phyloP scores from a whole-genome alignment of 306 rosid species.

The Acmispon strigosus region DNA sequence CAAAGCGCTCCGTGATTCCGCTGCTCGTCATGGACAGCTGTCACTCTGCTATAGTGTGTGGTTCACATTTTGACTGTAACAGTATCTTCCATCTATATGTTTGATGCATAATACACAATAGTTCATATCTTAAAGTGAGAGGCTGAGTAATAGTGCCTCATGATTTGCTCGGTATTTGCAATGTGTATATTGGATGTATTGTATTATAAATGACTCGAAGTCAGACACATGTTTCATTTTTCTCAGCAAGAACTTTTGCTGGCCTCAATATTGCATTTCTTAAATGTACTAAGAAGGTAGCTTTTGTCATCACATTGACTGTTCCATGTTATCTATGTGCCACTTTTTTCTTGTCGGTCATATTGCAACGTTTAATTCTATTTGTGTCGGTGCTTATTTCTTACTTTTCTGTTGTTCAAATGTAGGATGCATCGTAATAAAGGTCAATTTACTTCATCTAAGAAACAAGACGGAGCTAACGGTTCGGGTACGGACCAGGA shows the following conservation, averaged over 20 bases:
- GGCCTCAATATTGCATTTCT: neutral
- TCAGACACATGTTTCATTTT: neutral
- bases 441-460: constrained; percentile 88
- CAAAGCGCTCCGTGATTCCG: too few species aligned
- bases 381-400: neutral
- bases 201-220: constrained; percentile 2
- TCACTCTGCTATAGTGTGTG: too few species aligned
- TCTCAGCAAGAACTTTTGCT: neutral
- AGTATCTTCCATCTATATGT: neutral
- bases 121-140: neutral
- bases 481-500: constrained; percentile 59
- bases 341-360: neutral
- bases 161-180: neutral
- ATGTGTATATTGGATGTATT: neutral
- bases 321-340: neutral
- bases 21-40: too few species aligned
- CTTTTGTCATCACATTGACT: neutral
- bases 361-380: neutral
- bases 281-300: neutral
- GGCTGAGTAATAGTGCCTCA: neutral
- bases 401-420: constrained; percentile 14
- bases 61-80: too few species aligned
- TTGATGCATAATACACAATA: neutral
- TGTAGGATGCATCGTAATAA: constrained; percentile 95
- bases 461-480: constrained; percentile 65